Base-by-base conservation (phyloP, 129 eudicot genomes). In the Flaveria linearis region DNA sequence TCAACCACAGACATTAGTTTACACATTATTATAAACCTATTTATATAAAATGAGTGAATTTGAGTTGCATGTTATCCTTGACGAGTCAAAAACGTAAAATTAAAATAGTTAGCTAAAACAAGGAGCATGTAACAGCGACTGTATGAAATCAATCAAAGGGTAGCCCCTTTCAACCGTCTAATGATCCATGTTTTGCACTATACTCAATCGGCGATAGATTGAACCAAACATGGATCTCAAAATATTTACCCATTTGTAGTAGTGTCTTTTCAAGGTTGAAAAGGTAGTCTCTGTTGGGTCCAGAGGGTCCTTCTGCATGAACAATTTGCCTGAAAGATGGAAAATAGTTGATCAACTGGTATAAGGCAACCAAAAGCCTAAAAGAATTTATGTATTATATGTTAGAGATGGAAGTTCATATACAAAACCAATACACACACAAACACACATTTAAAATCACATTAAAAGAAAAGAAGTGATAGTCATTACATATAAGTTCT, bases 281-380 rank as follows among this genome's bases (percentile, higher is more conserved):
- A 67, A 93, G 96, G 84, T 93, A 93, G 78, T 93, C 98, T 81
- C 88, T 84, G 87, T 93, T 93, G 20, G 98, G 98, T 68, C 98
- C 98, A 13, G 98, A 93, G 57, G 97, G 97, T 36, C 98, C 97
- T 89, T 93, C 86, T 56, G 98, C 97, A 16, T 16, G 47, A 33
- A 87, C 83, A 75, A 93, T 93, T 85, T 93, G 98, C 71, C 98
- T 93, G 92, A 78, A 77, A 25, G 74, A 70, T 20, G 5, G n/a
- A 51, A 46, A 15, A 49, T 22, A 46, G 57, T 6, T 30, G 3
- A 28, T 30, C 42, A 26, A 16, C 17, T 36, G 41, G 41, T 4
- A 36, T 6, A 52, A 52, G 22, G 22, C 58, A 52, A 13, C 41
- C 67, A 61, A 26, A 20, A 26, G 17, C 41, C 66, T 23, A 11